Evolutionary conservation across 148 eudicot genomes (phyloP).

Genomic region (Diospyros lotus): DNA sequence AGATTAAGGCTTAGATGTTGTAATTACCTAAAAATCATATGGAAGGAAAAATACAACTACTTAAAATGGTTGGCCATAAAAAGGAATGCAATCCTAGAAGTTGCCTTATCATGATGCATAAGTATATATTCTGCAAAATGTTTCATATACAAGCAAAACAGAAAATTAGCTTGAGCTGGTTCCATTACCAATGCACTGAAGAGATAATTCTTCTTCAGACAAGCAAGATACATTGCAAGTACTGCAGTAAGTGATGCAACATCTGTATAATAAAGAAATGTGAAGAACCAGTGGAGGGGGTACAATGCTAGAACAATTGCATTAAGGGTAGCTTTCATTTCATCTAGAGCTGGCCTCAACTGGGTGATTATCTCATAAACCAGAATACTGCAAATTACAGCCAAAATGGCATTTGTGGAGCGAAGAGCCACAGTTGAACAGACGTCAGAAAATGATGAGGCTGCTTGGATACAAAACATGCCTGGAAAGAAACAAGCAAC

Average conservation of each 20-base stretch:
- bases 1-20: no score
- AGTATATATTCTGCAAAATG: background rate
- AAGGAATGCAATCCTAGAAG: background rate
- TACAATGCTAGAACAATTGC: conserved; percentile 65
- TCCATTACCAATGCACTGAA: conserved; percentile 65
- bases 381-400: conserved; percentile 62
- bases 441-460: conserved; percentile 44
- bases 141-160: background rate
- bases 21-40: no score
- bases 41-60: background rate
- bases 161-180: conserved; percentile 4
- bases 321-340: conserved; percentile 57
- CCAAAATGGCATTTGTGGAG: conserved; percentile 66
- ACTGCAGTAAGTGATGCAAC: conserved; percentile 71
- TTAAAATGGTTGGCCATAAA: background rate
- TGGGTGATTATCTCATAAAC: conserved; percentile 54
- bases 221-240: conserved; percentile 61
- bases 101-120: background rate
- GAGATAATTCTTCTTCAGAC: conserved; percentile 57
- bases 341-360: conserved; percentile 57
- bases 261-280: conserved; percentile 82
- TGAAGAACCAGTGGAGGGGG: conserved; percentile 96
- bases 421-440: conserved; percentile 71
- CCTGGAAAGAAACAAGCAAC: conserved; percentile 98
- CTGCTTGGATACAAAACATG: conserved; percentile 39